Conservation (phyloP, 169 alveolate species). For the Amoebophrya sp. region DNA sequence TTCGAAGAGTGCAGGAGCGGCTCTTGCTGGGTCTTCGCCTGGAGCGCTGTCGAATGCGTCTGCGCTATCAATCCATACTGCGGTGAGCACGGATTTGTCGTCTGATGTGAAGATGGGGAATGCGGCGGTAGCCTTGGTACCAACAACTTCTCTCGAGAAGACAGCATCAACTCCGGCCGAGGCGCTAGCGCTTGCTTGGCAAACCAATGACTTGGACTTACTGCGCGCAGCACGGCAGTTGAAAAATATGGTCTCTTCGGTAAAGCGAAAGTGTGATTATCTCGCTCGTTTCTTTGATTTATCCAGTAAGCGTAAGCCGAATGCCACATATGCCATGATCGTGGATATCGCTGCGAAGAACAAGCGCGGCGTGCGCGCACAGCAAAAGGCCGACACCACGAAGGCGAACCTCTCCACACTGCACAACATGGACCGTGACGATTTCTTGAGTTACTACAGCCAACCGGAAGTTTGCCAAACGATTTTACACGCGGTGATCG, state of each 20-base stretch:
- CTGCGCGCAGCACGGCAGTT: not conserved
- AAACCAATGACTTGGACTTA: not conserved
- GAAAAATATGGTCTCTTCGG: not conserved
- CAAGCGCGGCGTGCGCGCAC: slow-evolving; percentile 27
- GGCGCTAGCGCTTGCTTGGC: not conserved
- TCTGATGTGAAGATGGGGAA: not conserved
- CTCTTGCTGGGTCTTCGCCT: too few species aligned
- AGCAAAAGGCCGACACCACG: slow-evolving; percentile 16
- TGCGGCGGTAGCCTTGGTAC: not conserved
- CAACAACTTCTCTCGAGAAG: too few species aligned
- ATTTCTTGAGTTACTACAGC: not conserved
- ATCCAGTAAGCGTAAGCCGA: not conserved
- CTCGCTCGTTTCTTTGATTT: not conserved
- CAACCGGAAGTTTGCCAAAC: slow-evolving; percentile 1
- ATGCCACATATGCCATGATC: not conserved
- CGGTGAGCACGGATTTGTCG: not conserved
- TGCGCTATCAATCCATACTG: not conserved
- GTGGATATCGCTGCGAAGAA: not conserved
- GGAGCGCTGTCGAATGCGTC: not conserved
- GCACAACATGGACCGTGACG: not conserved
- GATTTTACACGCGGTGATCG: slow-evolving; percentile 10
- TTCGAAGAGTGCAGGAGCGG: not conserved
- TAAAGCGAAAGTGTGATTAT: not conserved
- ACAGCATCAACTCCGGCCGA: not conserved
- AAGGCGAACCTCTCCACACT: not conserved